Evolutionary conservation across 306 rosid species (phyloP), one percentile per base, ranked within the genome.

Genomic region (Dalbergia oliveri): DNA sequence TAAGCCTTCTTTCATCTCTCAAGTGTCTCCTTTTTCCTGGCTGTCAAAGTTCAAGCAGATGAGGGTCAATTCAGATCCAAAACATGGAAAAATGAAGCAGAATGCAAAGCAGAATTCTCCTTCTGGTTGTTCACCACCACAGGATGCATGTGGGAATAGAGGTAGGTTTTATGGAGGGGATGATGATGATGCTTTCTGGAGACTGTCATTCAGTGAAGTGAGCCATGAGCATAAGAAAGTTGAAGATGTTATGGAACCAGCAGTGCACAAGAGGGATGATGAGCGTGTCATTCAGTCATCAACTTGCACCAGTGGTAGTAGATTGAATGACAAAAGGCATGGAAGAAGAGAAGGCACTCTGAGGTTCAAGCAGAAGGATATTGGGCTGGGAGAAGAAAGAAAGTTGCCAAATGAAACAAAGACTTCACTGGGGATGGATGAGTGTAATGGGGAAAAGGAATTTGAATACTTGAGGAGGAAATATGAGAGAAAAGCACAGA

Each of bases 11-110:
- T 84, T 90, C 77, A 76, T 91, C 78, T 88, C 98, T 78, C 88
- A 88, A 66, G 89, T 91, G 65, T 91, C 92, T 47, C 89, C 94
- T 13, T 67, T 78, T 79, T 89, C 98, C 61, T 95, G 98, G 96
- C 83, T 93, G 5, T 89, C 93, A 9, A 95, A 90, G 94, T 90
- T 93, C 88, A 93, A 93, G 88, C 95, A 88, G n/a, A 93, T 88
- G 88, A 85, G 74, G 63, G 64, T 81, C 49, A 79, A 65, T 54
- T 80, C 86, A 16, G 87, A 91, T 67, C 56, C 82, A 16, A 84
- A 76, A 78, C 88, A 84, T 45, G 50, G 57, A 62, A 69, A 87
- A 31, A 70, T 15, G 23, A 86, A 79, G 69, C 88, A 35, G 68
- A 88, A 77, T 39, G 87, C 77, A 66, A 81, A 67, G 84, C 79